Evolutionary conservation across 2,329 filamentous ascomycete genomes (phyloP).

Genomic region (Monosporascus ibericus): DNA sequence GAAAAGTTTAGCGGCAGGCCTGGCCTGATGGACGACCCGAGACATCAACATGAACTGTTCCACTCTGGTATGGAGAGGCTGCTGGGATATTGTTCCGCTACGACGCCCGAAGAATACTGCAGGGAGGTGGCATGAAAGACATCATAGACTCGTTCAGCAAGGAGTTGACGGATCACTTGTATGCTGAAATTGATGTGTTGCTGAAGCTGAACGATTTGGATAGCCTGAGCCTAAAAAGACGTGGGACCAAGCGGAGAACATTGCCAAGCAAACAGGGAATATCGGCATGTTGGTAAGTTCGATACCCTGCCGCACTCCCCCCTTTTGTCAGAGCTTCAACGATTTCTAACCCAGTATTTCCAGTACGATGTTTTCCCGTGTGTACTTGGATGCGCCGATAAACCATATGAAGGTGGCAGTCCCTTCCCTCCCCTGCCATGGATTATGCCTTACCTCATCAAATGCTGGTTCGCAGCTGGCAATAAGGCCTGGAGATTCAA

Average conservation of each 20-base stretch:
- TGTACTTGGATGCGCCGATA: constrained; percentile 18
- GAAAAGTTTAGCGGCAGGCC: constrained; percentile 22
- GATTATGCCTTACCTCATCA: constrained; percentile 17
- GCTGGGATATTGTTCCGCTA: constrained; percentile 18
- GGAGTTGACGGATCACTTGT: constrained; percentile 19
- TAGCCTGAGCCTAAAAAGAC: constrained; percentile 9
- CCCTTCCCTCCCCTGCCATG: constrained; percentile 17
- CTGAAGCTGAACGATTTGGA: constrained; percentile 16
- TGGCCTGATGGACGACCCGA: constrained; percentile 25
- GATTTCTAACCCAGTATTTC: neutral
- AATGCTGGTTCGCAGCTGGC: constrained; percentile 16
- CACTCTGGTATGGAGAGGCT: constrained; percentile 22
- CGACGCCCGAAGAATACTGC: constrained; percentile 15
- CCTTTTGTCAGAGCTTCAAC: neutral
- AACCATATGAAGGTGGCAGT: constrained; percentile 18
- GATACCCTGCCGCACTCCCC: neutral
- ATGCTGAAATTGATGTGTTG: constrained; percentile 22
- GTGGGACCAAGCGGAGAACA: constrained; percentile 10
- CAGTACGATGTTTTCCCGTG: constrained; percentile 16
- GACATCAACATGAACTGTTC: constrained; percentile 28
- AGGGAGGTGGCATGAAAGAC: constrained; percentile 19
- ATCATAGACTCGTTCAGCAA: constrained; percentile 17
- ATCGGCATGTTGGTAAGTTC: constrained; percentile 9
- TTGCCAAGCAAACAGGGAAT: constrained; percentile 10
- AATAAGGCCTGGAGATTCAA: constrained; percentile 23